Evolutionary conservation across 1,139 yeast genomes (phyloP).

Genomic region (Pichia sp.): DNA sequence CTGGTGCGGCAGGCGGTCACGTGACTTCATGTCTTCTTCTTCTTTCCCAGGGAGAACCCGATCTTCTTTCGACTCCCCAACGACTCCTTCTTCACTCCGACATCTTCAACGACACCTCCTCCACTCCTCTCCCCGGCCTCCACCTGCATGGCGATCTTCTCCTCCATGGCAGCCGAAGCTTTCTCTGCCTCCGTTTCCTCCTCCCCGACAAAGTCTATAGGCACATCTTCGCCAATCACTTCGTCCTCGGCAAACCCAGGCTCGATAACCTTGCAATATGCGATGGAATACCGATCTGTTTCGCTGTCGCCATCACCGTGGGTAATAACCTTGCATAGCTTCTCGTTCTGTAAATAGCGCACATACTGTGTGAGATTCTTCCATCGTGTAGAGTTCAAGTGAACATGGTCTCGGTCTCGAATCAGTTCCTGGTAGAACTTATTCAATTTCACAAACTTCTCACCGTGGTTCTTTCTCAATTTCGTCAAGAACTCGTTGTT

Average conservation of each 20-base stretch:
- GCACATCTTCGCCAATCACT: not conserved
- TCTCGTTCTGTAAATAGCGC: conserved; percentile 57
- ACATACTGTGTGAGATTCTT: conserved; percentile 67
- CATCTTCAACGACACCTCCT: not conserved
- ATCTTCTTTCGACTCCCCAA: not conserved
- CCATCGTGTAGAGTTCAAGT: conserved; percentile 90
- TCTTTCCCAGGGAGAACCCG: not conserved
- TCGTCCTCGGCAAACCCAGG: too few species aligned
- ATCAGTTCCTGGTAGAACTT: conserved; percentile 88
- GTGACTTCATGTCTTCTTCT: not conserved
- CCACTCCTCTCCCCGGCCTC: not conserved
- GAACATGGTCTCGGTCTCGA: conserved; percentile 75
- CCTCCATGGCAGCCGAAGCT: not conserved
- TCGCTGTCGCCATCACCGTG: conserved; percentile 29
- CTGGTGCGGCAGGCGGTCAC: too few species aligned
- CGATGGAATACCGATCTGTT: not conserved
- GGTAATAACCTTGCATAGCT: conserved; percentile 34
- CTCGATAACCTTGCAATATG: not conserved
- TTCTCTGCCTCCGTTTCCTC: not conserved
- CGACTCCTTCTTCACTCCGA: not conserved
- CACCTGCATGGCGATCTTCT: not conserved
- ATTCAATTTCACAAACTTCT: conserved; percentile 76
- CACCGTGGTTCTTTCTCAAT: conserved; percentile 72
- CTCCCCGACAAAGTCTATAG: not conserved
- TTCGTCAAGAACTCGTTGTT: conserved; percentile 63